Evolutionary conservation across 371 early-diverging fungal genomes (phyloP), one percentile per base, ranked within the genome.

Genomic region (Mucor racemosus): DNA sequence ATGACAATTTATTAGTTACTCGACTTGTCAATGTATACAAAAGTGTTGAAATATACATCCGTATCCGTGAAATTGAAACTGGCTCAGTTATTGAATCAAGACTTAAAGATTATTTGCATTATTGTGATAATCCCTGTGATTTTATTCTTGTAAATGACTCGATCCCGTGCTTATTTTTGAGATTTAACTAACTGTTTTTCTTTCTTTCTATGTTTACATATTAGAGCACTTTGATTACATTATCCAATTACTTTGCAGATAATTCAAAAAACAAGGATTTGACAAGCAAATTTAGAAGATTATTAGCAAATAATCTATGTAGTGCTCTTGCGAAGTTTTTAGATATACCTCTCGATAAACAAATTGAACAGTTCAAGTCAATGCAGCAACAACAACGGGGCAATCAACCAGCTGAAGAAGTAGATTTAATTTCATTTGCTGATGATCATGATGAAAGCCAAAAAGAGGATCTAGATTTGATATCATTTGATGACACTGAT

Each of bases 51-150:
- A 69, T 76, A 1, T 79, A 65, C 46, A 19, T 67, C 35, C 58
- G 67, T 19, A 79, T 79, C 31, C 67, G 75, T 48, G 76, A 80
- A 14, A 77, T 77, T 36, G 80, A 80, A 64, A 15, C 59, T 0
- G 53, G 44, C 19, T 57, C 58, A 7, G 31, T 74, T 6, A 63
- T 78, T 38, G 73, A 78, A 38, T 57, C 39, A 8, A 62, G 78
- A 48, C 46, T 81, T n/a, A 39, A 62, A 33, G 68, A 76, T 34
- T 62, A 74, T 15, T 48, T 80, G 5, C 59, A 66, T 21, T 53
- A 68, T 54, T 71, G 73, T 21, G 9, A 14, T 26, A 72, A 79
- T 65, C 78, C 81, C 8, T 67, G 75, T 35, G 58, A 56, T 35
- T 81, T 78, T 57, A 61, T 81, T 41, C 54, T 74, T 41, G 81